phyloP scores from a whole-genome alignment of 352 stramenopile species.

The Phytophthora citrophthora region DNA sequence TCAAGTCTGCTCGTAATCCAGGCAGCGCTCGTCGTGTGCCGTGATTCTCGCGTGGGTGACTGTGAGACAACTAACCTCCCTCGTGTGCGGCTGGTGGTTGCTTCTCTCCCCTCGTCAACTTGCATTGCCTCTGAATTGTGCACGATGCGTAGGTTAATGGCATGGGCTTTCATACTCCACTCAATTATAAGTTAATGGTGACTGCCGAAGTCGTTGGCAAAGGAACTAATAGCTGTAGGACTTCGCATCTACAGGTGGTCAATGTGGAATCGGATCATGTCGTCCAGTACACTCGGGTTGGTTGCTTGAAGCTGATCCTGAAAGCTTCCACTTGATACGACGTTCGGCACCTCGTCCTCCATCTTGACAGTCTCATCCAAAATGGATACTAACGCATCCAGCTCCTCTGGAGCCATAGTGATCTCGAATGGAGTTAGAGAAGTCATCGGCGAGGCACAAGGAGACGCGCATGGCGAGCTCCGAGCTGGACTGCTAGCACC shows the following conservation, averaged over 20 bases:
- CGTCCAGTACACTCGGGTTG: conserved; percentile 41
- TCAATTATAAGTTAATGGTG: conserved; percentile 25
- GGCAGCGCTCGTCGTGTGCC: too few relatives aligned
- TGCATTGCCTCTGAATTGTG: too few relatives aligned
- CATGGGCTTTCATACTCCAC: too few relatives aligned
- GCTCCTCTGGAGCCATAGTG: conserved; percentile 33
- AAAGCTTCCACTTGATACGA: conserved; percentile 7
- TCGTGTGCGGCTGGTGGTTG: too few relatives aligned
- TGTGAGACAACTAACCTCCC: conserved; percentile 1
- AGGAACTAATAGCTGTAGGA: conserved; percentile 8
- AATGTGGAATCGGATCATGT: conserved; percentile 58
- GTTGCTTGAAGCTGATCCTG: background rate
- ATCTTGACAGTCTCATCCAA: conserved; percentile 41
- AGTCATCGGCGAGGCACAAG: conserved; percentile 8
- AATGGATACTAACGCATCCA: conserved; percentile 50
- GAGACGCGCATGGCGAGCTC: conserved; percentile 24
- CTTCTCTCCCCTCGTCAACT: too few relatives aligned
- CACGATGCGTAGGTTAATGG: too few relatives aligned
- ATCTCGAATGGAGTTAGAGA: conserved; percentile 12
- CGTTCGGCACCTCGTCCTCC: conserved; percentile 4
- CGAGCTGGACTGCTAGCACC: conserved; percentile 12
- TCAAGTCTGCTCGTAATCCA: conserved; percentile 17
- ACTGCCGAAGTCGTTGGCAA: conserved; percentile 1
- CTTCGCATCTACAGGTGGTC: conserved; percentile 31
- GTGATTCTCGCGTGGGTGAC: conserved; percentile 1